A percentile compares a stretch with the other conserved stretches of the same genome.
Evolutionary conservation across 169 alveolate genomes (phyloP).

Genomic region (Plasmodium berghei): DNA sequence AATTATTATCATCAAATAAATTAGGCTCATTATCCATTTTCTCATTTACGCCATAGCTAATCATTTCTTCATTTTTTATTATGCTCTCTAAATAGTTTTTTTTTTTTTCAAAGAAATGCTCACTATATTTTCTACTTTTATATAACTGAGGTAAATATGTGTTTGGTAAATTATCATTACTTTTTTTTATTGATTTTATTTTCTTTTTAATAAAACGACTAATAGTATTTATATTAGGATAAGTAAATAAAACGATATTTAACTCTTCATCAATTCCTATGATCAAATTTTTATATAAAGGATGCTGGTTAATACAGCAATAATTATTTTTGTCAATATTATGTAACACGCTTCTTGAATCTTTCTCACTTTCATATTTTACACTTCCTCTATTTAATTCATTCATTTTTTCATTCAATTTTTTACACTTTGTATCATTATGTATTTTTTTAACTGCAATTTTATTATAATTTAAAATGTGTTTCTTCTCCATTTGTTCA

Average conservation of each 20-base stretch:
- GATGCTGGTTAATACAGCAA: constrained; percentile 29
- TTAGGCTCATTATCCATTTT: constrained; percentile 2
- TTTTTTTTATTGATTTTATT: constrained; percentile 32
- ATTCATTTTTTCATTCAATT: neutral
- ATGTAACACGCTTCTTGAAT: neutral
- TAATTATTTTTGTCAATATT: neutral
- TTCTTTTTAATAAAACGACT: constrained; percentile 30
- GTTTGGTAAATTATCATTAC: constrained; percentile 33
- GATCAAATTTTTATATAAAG: constrained; percentile 32
- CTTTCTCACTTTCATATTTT: neutral
- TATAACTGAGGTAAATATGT: constrained; percentile 56
- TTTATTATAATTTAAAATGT: constrained; percentile 18
- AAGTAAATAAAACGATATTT: constrained; percentile 21
- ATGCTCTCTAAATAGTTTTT: neutral
- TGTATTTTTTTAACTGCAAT: constrained; percentile 11
- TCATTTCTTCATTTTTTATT: neutral
- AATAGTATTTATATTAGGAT: constrained; percentile 44
- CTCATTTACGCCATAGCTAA: neutral
- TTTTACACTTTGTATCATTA: neutral
- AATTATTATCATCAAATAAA: constrained; percentile 36
- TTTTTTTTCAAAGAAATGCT: neutral
- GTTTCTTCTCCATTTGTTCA: constrained; percentile 13
- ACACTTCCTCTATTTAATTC: neutral
- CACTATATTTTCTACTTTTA: constrained; percentile 21
- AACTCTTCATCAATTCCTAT: constrained; percentile 31